Evolutionary conservation across 257 asterid genomes (phyloP).

Genomic region (Leonotis leonurus): DNA sequence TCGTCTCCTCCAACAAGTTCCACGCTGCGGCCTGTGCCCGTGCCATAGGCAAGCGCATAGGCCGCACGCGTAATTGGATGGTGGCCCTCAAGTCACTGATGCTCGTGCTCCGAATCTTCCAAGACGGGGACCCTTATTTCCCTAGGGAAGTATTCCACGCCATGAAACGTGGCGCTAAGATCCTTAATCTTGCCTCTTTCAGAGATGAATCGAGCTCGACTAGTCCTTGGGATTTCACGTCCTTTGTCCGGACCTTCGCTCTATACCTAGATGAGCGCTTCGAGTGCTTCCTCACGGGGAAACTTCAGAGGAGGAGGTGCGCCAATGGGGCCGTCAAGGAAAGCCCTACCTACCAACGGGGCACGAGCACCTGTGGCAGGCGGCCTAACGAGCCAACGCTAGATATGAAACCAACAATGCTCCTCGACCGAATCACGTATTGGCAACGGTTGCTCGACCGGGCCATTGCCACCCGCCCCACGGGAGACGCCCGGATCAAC

Average conservation of each 20-base stretch:
- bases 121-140: slow-evolving; percentile 80
- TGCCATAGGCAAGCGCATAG: slow-evolving; percentile 63
- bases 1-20: slow-evolving; percentile 60
- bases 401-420: slow-evolving; percentile 64
- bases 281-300: slow-evolving; percentile 72
- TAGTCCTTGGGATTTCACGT: slow-evolving; percentile 80
- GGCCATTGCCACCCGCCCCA: slow-evolving; percentile 65
- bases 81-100: slow-evolving; percentile 61
- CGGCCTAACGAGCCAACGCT: slow-evolving; percentile 38
- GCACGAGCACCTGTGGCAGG: background rate
- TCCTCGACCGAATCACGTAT: slow-evolving; percentile 54
- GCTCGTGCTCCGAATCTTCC: slow-evolving; percentile 74
- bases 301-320: slow-evolving; percentile 50
- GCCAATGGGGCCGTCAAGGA: slow-evolving; percentile 21
- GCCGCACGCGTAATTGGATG: slow-evolving; percentile 72
- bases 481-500: slow-evolving; percentile 50
- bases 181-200: slow-evolving; percentile 65
- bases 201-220: slow-evolving; percentile 66
- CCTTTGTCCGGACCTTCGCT: slow-evolving; percentile 64
- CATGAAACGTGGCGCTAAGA: slow-evolving; percentile 70
- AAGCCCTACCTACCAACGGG: slow-evolving; percentile 4
- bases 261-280: slow-evolving; percentile 74
- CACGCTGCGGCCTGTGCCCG: slow-evolving; percentile 76
- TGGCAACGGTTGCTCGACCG: slow-evolving; percentile 78
- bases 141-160: slow-evolving; percentile 79